These are phyloP conservation scores for Bolboschoenoplectus hybrid DNA, from an alignment of 202 grass and related monocot species.

Conservation along the genomic window DNA sequence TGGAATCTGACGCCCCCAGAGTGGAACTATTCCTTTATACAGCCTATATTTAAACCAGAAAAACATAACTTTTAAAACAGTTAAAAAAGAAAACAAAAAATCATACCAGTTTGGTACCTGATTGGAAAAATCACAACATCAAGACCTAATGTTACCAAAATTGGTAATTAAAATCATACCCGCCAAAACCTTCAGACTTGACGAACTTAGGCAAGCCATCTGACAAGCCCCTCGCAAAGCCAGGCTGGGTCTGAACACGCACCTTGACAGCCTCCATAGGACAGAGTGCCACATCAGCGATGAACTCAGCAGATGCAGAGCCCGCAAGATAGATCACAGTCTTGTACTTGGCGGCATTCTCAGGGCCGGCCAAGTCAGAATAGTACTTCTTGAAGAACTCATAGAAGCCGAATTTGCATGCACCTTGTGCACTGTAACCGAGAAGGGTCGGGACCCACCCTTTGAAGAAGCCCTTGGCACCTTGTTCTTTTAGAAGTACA, in stretches of 20 bases:
- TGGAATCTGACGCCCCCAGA: slow-evolving; percentile 95
- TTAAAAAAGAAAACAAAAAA: not conserved
- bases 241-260: slow-evolving; percentile 91
- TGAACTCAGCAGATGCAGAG: slow-evolving; percentile 93
- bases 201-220: slow-evolving; percentile 91
- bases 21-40: slow-evolving; percentile 87
- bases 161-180: slow-evolving; percentile 53
- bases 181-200: slow-evolving; percentile 69
- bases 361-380: slow-evolving; percentile 90
- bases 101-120: not conserved
- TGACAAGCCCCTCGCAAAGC: slow-evolving; percentile 83
- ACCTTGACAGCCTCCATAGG: slow-evolving; percentile 98
- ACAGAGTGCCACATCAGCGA: slow-evolving; percentile 88
- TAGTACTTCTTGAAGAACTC: slow-evolving; percentile 99
- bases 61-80: not conserved
- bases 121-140: not conserved
- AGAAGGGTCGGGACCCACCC: slow-evolving; percentile 98
- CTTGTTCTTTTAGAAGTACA: slow-evolving; percentile 86
- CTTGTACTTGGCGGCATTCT: slow-evolving; percentile 92
- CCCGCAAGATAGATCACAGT: slow-evolving; percentile 93
- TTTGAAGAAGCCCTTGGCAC: slow-evolving; percentile 71
- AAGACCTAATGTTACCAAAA: not conserved
- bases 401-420: slow-evolving; percentile 95
- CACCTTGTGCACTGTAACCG: slow-evolving; percentile 95
- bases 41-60: slow-evolving; percentile 49